Evolutionary conservation across 2,329 filamentous ascomycete species (phyloP), one percentile per base, ranked within the genome.

Genomic region (Botryotinia calthae): DNA sequence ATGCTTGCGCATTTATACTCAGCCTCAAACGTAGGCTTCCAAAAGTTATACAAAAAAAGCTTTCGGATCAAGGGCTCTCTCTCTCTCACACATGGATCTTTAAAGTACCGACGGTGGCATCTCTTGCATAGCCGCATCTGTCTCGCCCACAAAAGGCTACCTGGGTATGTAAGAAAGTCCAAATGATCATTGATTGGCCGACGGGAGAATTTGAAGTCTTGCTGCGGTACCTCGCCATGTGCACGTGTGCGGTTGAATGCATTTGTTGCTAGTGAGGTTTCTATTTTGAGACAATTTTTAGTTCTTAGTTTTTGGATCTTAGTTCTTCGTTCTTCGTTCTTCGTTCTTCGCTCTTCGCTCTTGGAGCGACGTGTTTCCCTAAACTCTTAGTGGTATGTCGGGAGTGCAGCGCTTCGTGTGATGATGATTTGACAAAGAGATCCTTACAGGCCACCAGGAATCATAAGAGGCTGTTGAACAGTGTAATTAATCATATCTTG

Each of bases 101-200:
- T n/a, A 12, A 25, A 65, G 42, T 48, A 34, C 44, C 42, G 63
- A 25, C 5, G 22, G 63, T 48, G 28, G 28, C 44, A 65, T 22
- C 18, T 67, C 25, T 63, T 63, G 61, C 34, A 62, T 56, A 56
- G 64, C 64, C 64, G 51, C 64, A 54, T 42, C 64, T 28, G 25
- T 54, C 8, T 10, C 20, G 25, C 28, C 28, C 22, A 8, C 22
- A 25, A 10, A 40, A 20, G 64, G 48, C 34, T 54, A 37, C 34
- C 34, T 37, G 34, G 34, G 34, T 37, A n/a, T 66, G 64, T 28
- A n/a, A 28, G 44, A 31, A 25, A 37, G 5, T 12, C 18, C 16
- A 28, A 28, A 63, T 25, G 28, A 64, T 34, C 12, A 10, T 48
- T 42, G 64, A 67, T 56, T 67, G 64, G 34, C 25, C 22, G 16